Percentiles rank a stretch among this genome's conserved stretches.
phyloP scores from a whole-genome alignment of 495 filamentous ascomycete genomes.

The Penicillium silybi region DNA sequence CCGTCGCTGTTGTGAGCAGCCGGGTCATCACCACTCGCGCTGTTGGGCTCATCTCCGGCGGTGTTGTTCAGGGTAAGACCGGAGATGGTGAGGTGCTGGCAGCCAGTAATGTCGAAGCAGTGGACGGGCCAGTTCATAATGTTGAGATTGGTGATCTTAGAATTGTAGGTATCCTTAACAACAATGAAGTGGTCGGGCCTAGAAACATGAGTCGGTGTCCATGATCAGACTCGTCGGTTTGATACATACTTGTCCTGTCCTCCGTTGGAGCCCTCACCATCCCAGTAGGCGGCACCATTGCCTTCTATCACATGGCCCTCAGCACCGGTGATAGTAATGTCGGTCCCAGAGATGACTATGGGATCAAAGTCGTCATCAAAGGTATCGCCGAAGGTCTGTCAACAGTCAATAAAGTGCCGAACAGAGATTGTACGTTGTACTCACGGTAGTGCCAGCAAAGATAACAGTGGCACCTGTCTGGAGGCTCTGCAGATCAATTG shows the following conservation, averaged over 20 bases:
- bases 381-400: conserved; percentile 38
- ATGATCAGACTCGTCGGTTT: neutral
- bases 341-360: conserved; percentile 37
- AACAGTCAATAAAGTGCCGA: neutral
- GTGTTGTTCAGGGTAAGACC: conserved; percentile 57
- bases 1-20: conserved; percentile 62
- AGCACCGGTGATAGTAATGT: conserved; percentile 36
- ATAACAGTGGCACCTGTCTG: conserved; percentile 38
- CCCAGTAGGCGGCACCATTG: conserved; percentile 45
- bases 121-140: conserved; percentile 60
- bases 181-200: conserved; percentile 48
- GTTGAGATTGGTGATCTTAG: conserved; percentile 38
- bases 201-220: neutral
- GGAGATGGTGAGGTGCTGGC: conserved; percentile 43
- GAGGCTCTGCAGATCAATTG: conserved; percentile 31
- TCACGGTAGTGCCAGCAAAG: conserved; percentile 34
- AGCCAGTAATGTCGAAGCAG: conserved; percentile 49
- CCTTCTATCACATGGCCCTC: conserved; percentile 41
- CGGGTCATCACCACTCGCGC: conserved; percentile 34
- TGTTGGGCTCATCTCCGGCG: conserved; percentile 42
- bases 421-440: neutral
- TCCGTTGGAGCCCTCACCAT: conserved; percentile 47
- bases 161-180: conserved; percentile 38
- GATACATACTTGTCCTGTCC: conserved; percentile 31
- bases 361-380: conserved; percentile 31